A percentile compares a stretch with the other conserved stretches of the same genome.
phyloP scores from a whole-genome alignment of 805 yeast genomes.

The Suhomyces xylopsoci region DNA sequence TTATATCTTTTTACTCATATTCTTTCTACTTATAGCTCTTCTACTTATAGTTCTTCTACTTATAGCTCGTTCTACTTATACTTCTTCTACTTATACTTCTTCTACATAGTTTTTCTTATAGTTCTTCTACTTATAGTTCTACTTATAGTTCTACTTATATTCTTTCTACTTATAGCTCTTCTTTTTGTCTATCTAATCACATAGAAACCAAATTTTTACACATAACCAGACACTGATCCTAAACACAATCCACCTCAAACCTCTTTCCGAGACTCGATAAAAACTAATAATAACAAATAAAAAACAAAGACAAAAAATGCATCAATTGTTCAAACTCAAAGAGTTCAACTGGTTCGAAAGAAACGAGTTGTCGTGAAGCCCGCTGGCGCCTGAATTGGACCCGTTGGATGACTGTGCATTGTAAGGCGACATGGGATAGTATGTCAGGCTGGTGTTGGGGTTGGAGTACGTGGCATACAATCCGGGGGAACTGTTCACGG shows the following conservation, averaged over 20 bases:
- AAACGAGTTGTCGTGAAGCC: conserved; percentile 7
- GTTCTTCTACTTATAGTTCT: too few relatives aligned
- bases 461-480: conserved; percentile 17
- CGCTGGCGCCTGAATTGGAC: conserved; percentile 4
- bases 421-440: background rate
- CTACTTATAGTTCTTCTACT: too few relatives aligned
- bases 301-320: background rate
- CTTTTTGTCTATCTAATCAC: background rate
- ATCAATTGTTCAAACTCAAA: conserved; percentile 25
- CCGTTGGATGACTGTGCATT: background rate
- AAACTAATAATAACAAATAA: background rate
- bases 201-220: background rate
- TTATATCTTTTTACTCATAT: too few relatives aligned
- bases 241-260: conserved; percentile 2
- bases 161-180: too few relatives aligned
- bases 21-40: too few relatives aligned
- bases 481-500: conserved; percentile 22
- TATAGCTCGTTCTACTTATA: too few relatives aligned
- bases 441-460: conserved; percentile 8
- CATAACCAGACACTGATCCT: background rate
- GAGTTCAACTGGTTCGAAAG: conserved; percentile 34
- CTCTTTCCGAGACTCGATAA: conserved; percentile 1
- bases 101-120: too few relatives aligned
- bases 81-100: too few relatives aligned
- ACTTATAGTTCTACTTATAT: too few relatives aligned